A percentile compares a stretch with the other conserved stretches of the same genome.
Evolutionary conservation across 352 stramenopile genomes (phyloP).

Genomic region (Phytophthora multivora): DNA sequence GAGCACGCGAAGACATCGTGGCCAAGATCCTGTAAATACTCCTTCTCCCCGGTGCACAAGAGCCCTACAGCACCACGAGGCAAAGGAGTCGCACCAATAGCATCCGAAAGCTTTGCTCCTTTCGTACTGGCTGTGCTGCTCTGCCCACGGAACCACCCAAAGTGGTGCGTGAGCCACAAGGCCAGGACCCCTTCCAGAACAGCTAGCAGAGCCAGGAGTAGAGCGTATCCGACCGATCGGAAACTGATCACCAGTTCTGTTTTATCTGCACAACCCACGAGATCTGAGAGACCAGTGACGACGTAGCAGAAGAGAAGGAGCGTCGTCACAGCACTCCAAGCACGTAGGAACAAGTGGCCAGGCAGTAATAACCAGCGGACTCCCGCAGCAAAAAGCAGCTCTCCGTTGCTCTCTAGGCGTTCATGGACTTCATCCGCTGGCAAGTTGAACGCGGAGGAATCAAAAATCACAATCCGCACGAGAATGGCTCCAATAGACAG

Average conservation of each 20-base stretch:
- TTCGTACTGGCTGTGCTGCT: background rate
- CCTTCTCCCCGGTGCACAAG: constrained; percentile 33
- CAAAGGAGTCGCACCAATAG: constrained; percentile 26
- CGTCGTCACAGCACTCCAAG: constrained; percentile 49
- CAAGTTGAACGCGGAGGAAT: constrained; percentile 36
- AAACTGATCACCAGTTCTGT: constrained; percentile 38
- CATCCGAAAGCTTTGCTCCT: constrained; percentile 16
- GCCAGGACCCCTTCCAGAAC: constrained; percentile 43
- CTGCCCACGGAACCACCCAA: constrained; percentile 31
- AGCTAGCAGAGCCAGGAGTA: constrained; percentile 38
- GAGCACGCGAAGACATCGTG: constrained; percentile 44
- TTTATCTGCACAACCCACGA: constrained; percentile 50
- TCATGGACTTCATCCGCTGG: constrained; percentile 21
- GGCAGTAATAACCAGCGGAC: constrained; percentile 51
- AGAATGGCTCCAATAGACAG: constrained; percentile 42
- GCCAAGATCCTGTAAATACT: constrained; percentile 46
- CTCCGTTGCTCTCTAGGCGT: constrained; percentile 33
- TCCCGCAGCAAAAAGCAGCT: constrained; percentile 27
- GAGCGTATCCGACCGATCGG: constrained; percentile 35
- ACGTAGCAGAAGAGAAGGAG: constrained; percentile 57
- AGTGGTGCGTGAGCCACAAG: constrained; percentile 32
- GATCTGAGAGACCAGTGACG: constrained; percentile 45
- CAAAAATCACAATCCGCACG: constrained; percentile 24
- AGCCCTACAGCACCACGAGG: constrained; percentile 41
- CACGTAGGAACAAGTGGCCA: constrained; percentile 47